Evolutionary conservation across 169 alveolate genomes (phyloP).

Genomic region (Eimeria maxima): DNA sequence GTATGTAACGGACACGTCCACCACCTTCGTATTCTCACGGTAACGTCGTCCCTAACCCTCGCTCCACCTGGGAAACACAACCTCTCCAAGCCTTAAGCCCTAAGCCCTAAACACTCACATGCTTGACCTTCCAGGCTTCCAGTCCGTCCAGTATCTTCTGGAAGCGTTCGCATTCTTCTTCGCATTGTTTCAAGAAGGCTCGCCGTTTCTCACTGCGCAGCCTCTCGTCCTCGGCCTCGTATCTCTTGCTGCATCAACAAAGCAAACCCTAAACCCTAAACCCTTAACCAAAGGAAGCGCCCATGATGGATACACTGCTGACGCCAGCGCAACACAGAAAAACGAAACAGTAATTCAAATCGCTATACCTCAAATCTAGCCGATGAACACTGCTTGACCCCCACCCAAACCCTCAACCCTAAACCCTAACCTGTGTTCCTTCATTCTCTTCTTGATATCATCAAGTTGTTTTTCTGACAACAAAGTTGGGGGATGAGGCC

Average conservation of each 20-base stretch:
- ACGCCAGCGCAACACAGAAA: neutral
- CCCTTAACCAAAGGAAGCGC: neutral
- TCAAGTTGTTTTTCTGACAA: constrained; percentile 89
- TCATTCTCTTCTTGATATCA: constrained; percentile 91
- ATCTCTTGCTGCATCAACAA: constrained; percentile 76
- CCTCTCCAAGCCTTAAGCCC: neutral
- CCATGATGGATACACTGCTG: too few relatives aligned
- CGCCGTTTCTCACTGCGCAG: constrained; percentile 79
- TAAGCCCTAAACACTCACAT: constrained; percentile 70
- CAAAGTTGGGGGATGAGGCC: constrained; percentile 95
- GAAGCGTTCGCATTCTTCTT: constrained; percentile 79
- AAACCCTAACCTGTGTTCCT: constrained; percentile 89
- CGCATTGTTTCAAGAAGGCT: constrained; percentile 77
- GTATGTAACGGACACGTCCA: too few relatives aligned
- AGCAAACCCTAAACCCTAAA: constrained; percentile 15
- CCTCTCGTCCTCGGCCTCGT: constrained; percentile 82
- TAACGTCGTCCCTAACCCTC: neutral
- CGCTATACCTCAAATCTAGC: too few relatives aligned
- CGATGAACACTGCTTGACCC: too few relatives aligned
- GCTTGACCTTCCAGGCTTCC: constrained; percentile 77
- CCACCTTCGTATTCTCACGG: too few relatives aligned
- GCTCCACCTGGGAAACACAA: neutral
- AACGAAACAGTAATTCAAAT: neutral
- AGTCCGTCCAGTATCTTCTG: constrained; percentile 66
- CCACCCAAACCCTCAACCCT: neutral